Evolutionary conservation across 805 yeast species (phyloP), one percentile per base, ranked within the genome.

Genomic region (Cyberlindnera misumaiensis): DNA sequence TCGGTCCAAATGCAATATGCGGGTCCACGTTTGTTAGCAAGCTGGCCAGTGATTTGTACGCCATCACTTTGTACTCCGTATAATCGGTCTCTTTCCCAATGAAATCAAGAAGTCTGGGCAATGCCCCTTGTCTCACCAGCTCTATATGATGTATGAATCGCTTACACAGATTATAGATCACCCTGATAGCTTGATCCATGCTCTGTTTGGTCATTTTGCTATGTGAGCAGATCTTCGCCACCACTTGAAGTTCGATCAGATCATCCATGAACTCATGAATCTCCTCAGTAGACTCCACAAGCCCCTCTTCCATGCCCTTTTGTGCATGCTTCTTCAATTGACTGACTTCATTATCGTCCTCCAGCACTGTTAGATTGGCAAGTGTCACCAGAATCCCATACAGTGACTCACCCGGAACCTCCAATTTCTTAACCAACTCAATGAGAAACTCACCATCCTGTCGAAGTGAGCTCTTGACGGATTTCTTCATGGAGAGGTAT

Each of bases 11-110:
- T 0, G 69, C 61, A 6, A 66, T 34, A 14, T 51, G 30, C 1
- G 83, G 83, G 44, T 76, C 59, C 1, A 69, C 65, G 17, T 67
- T 59, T 3, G 70, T 62, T 17, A 74, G 48, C 17, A 74, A 55
- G 20, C 57, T 62, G 1, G 77, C 63, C 17, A 75, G 51, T 0
- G 75, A 52, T 35, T 73, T 60, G 10, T 66, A 52, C 0, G 74
- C 77, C 27, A 38, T 17, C 8, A 40, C 25, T 32, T 39, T 47
- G 13, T 35, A 30, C 16, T 49, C 51, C 7, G 45, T 42, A 3
- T 27, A 14, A 0, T 40, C 42, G 3, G 20, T 28, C 12, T 34
- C 38, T 13, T 43, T 38, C 8, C 36, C 45, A 3, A 52, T 27
- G 14, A 39, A 39, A n/a, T 41, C 46, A 31, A 75, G 30, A 1